Evolutionary conservation across 2,329 filamentous ascomycete species (phyloP), one percentile per base, ranked within the genome.

Genomic region (Xylaria sp.): DNA sequence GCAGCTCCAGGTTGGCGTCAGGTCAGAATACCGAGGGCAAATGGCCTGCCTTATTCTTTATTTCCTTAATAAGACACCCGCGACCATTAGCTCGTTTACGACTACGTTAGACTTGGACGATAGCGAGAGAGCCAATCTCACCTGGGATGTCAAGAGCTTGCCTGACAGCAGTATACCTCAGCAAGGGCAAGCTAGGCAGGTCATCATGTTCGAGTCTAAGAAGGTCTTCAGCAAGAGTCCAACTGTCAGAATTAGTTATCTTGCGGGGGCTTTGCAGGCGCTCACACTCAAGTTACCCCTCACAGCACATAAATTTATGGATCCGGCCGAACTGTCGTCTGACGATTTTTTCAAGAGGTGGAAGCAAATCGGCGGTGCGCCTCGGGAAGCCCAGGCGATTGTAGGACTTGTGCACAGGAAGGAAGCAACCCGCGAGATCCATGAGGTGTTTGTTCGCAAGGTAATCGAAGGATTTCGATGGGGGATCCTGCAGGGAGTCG

Each of bases 321-420:
- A 97, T 66, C 87, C 92, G 0, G 94, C 95, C 0, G 90, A 95
- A 60, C 82, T 99, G 40, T 87, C 87, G 6, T 88, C 90, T 0
- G 95, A 99, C 55, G 95, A 99, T 74, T 99, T 98, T 79, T 99
- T 99, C 86, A 97, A 96, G 83, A 85, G 96, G 54, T 99, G 95
- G 95, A 96, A 97, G 83, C 95, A 99, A 79, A 98, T 99, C 71
- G 95, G 95, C 12, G 92, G 91, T 4, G 87, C 87, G 1, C 89
- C 94, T 1, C 87, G 96, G 31, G 96, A 99, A 77, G 89, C 92
- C 0, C 95, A 99, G 76, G 86, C 86, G 50, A 92, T 98, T 33
- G 96, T 99, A 76, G 88, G 89, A 0, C 75, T 94, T 11, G 78
- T 80, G 1, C 76, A 75, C 1, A 83, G 83, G 28, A 83, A 78